Conservation (phyloP, 805 yeast genomes). For the Hyphopichia homilentoma region DNA sequence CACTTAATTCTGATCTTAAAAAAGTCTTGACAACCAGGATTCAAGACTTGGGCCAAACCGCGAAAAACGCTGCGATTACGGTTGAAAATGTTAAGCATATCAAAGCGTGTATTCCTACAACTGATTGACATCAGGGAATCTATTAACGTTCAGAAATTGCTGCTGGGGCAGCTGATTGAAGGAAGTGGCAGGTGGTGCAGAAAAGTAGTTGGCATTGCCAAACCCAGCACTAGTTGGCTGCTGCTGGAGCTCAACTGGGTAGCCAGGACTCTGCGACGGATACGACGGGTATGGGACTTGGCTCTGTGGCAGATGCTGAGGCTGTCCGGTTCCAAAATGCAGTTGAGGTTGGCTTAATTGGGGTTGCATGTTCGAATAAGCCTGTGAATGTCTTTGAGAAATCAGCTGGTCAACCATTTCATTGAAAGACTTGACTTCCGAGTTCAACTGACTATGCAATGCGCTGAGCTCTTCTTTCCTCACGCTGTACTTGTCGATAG, state of each 20-base stretch:
- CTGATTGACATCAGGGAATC: slow-evolving; percentile 24
- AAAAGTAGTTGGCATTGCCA: slow-evolving; percentile 23
- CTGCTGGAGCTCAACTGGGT: slow-evolving; percentile 9
- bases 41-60: too few species aligned
- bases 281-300: background rate
- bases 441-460: slow-evolving; percentile 65
- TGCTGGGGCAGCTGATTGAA: slow-evolving; percentile 2
- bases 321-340: background rate
- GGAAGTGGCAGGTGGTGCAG: slow-evolving; percentile 2
- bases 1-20: too few species aligned
- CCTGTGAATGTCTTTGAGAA: slow-evolving; percentile 15
- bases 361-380: slow-evolving; percentile 3
- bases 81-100: too few species aligned
- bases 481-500: slow-evolving; percentile 73
- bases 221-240: slow-evolving; percentile 41
- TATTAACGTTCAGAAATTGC: slow-evolving; percentile 24
- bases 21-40: too few species aligned
- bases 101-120: too few species aligned
- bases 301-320: too few species aligned
- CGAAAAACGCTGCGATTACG: too few species aligned
- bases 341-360: background rate
- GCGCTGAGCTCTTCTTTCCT: slow-evolving; percentile 74
- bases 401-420: slow-evolving; percentile 54
- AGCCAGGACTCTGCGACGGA: slow-evolving; percentile 3
- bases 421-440: slow-evolving; percentile 68